Evolutionary conservation across 2,329 filamentous ascomycete species (phyloP).

Genomic region (Stylonectria norvegica): DNA sequence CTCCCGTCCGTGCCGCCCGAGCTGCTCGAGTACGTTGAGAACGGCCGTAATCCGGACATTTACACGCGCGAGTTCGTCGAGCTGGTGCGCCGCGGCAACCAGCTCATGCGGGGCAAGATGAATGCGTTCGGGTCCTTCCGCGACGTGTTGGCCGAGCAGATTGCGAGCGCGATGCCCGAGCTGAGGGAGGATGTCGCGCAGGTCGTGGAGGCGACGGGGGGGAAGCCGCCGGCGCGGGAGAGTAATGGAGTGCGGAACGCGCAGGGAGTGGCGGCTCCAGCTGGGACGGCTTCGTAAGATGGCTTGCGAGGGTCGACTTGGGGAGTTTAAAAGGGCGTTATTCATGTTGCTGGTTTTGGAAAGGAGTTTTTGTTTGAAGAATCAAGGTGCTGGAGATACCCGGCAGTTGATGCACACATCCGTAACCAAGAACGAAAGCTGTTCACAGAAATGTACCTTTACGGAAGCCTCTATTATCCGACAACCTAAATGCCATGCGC

Average conservation of each 20-base stretch:
- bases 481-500: constrained; percentile 13
- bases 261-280: no score
- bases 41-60: constrained; percentile 69
- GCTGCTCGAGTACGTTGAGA: constrained; percentile 66
- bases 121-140: constrained; percentile 58
- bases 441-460: background rate
- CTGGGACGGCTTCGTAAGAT: no score
- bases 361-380: no score
- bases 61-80: constrained; percentile 73
- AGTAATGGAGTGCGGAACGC: background rate
- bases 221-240: constrained; percentile 11
- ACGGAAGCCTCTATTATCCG: constrained; percentile 22
- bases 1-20: constrained; percentile 58
- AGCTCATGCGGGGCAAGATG: constrained; percentile 63
- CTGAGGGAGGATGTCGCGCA: constrained; percentile 49
- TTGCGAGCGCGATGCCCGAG: constrained; percentile 58
- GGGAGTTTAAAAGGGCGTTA: no score
- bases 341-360: no score
- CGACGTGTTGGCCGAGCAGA: constrained; percentile 59
- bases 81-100: constrained; percentile 62
- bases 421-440: background rate
- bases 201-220: constrained; percentile 48
- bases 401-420: background rate
- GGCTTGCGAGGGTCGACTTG: no score
- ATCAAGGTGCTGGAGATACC: no score